Base-by-base conservation (phyloP, 371 early-diverging fungal species). In the Massospora cicadina region DNA sequence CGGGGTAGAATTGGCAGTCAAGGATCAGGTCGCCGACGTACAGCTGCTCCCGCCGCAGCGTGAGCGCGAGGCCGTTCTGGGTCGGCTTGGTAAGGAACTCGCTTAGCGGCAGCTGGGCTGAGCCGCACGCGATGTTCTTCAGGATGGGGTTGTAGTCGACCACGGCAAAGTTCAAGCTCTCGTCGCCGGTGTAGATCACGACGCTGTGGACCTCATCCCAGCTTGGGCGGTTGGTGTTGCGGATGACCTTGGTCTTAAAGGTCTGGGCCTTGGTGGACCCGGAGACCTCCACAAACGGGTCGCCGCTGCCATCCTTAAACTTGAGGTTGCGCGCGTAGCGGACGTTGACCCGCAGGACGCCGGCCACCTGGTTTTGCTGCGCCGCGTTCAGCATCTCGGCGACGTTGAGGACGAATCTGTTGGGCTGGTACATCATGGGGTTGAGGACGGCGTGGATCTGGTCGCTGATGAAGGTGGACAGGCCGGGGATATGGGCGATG, bases 381-480 rank as follows among this genome's bases (percentile, higher is more conserved):
- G 70, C 63, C 23, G 88, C 89, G 43, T 83, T 81, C 72, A 95
- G 77, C 69, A 95, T 77, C 64, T 80, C 77, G 65, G 90, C 94
- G 0, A 93, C 64, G 68, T 94, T 90, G 56, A 91, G 76, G 1
- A 79, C 76, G 69, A 90, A 89, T 60, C 81, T 81, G 71, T 89
- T 87, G 24, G 96, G 96, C 53, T 78, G 77, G 66, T 91, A 87
- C 73, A 95, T 79, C 88, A 89, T 86, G 2, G 89, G 87, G 0
- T 82, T 80, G 0, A 90, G 70, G 30, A 78, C 84, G 55, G 83
- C 76, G 71, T 84, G 83, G 30, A 83, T 79, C 71, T 88, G 85
- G 62, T 90, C 89, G 24, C 82, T 80, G 33, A 93, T 86, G 68
- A 91, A 89, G 2, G 80, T 72, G 64, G 80, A 81, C 68, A 93